phyloP scores from a whole-genome alignment of 1,284 basidiomycete species.

The Anthracocystis setariae region DNA sequence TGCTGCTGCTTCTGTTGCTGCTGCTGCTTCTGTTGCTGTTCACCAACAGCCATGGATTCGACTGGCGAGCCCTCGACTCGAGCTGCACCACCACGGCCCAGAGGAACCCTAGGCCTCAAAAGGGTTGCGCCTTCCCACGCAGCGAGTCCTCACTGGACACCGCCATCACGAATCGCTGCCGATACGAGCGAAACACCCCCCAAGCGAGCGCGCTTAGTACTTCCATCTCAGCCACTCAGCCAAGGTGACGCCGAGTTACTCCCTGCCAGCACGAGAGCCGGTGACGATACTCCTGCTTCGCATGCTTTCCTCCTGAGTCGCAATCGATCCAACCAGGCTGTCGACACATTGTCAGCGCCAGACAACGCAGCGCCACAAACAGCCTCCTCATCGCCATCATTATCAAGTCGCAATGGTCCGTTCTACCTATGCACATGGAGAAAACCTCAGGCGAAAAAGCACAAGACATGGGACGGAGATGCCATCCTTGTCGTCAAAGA shows the following conservation, averaged over 20 bases:
- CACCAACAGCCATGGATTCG: slow-evolving; percentile 9
- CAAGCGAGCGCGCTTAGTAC: slow-evolving; percentile 36
- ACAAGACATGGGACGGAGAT: slow-evolving; percentile 85
- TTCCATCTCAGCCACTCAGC: slow-evolving; percentile 30
- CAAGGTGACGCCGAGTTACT: slow-evolving; percentile 1
- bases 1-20: too few species aligned
- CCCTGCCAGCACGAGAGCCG: not conserved
- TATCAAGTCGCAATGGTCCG: slow-evolving; percentile 37
- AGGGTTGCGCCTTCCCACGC: slow-evolving; percentile 12
- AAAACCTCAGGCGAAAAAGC: slow-evolving; percentile 79
- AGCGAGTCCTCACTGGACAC: slow-evolving; percentile 4
- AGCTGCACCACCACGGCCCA: slow-evolving; percentile 21
- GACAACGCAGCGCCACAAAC: slow-evolving; percentile 10
- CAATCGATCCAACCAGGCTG: slow-evolving; percentile 12
- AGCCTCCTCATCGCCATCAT: too few species aligned
- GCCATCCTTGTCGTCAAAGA: slow-evolving; percentile 61
- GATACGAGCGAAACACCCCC: slow-evolving; percentile 3
- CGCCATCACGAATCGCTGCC: slow-evolving; percentile 9
- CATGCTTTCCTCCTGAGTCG: slow-evolving; percentile 33
- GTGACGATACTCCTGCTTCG: slow-evolving; percentile 21
- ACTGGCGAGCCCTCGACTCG: slow-evolving; percentile 7
- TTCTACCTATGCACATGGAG: slow-evolving; percentile 69
- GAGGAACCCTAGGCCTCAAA: slow-evolving; percentile 35
- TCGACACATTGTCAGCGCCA: not conserved
- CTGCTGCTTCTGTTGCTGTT: not conserved